Base-by-base conservation (phyloP, 352 stramenopile species). In the Detonula confervacea region DNA sequence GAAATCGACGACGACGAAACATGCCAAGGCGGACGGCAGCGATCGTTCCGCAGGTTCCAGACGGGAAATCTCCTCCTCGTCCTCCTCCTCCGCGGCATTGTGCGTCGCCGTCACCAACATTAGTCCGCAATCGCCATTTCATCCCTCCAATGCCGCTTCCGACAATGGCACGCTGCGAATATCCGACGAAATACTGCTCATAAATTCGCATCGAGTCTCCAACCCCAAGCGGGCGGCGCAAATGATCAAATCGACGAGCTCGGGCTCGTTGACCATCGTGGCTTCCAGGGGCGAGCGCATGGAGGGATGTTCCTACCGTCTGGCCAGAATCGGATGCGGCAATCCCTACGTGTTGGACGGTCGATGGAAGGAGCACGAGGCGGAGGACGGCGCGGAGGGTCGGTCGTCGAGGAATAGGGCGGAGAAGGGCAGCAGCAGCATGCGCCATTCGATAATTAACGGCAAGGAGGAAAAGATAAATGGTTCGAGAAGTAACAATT, bases 171-270 rank as follows among this genome's bases (percentile, higher is more conserved):
- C 39, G 18, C 27, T 46, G 6, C 30, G 12, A 62, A 44, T 18
- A 20, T 25, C 37, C 7, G 67, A 76, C 30, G 67, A 76, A 61
- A 52, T 76, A 25, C 39, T 76, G 6, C 35, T 63, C 24, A 62
- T 76, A 14, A 76, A 76, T 25, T 24, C 14, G 8, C 56, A 68
- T 27, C 67, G 67, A 1, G 67, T 76, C 14, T 51, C 39, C 11
- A 54, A 67, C 64, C 54, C 57, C 5, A 33, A 66, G 39, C 12
- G 61, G 6, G 70, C 60, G 12, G 70, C 60, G 1, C 24, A 68
- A 33, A 72, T 79, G 60, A 79, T 79, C 44, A 70, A 63, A 35
- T 20, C 18, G 1, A 55, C 39, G 4, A n/a, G 3, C 7, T 24
- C 20, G 1, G 70, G 61, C 1, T 1, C 6, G 4, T 60, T 79